Evolutionary conservation across 202 grass and related monocot genomes (phyloP).

Genomic region (Brachypodium distachyon): DNA sequence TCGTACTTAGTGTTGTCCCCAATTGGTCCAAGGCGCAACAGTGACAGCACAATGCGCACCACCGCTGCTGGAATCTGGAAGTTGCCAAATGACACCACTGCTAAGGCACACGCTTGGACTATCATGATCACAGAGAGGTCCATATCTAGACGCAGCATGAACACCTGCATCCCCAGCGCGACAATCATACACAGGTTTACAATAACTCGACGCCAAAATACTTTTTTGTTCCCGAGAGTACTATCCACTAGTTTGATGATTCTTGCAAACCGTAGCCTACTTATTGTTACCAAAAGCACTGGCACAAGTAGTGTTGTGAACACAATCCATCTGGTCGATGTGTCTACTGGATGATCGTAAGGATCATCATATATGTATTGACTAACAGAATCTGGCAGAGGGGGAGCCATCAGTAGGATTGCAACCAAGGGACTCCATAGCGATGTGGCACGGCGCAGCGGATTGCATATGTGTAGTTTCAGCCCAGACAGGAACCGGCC

Average conservation of each 20-base stretch:
- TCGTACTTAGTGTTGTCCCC: background rate
- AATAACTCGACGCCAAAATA: background rate
- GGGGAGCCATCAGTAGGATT: background rate
- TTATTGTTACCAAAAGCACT: background rate
- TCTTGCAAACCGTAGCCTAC: background rate
- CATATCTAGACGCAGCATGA: background rate
- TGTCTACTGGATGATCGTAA: too few species aligned
- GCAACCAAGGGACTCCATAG: background rate
- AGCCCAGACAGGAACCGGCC: background rate
- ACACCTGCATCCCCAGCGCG: background rate
- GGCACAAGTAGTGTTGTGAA: background rate
- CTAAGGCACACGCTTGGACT: background rate
- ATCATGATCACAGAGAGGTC: accelerated
- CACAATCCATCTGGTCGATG: background rate
- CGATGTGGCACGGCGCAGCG: background rate
- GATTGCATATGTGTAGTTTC: background rate
- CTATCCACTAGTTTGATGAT: background rate
- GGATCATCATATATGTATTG: background rate
- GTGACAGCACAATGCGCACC: background rate
- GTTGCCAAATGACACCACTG: background rate
- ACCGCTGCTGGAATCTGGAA: background rate
- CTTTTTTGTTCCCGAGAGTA: background rate
- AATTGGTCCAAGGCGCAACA: background rate
- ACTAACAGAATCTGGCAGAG: background rate
- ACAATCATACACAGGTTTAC: background rate